These are phyloP conservation scores for Sporormia fimetaria DNA, from an alignment of 495 filamentous ascomycete genomes.

Conservation along the genomic window DNA sequence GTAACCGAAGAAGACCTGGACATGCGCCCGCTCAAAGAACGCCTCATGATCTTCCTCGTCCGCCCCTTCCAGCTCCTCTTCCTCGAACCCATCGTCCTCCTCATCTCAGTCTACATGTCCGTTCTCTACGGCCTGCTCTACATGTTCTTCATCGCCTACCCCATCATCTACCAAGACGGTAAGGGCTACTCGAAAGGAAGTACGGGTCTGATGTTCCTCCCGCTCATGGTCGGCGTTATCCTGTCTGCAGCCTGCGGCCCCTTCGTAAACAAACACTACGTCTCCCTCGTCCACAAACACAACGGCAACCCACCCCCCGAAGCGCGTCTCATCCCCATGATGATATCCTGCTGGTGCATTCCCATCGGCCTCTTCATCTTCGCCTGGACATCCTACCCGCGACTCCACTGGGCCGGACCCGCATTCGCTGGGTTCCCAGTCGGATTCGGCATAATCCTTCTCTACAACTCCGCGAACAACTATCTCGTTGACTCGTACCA, in stretches of 20 bases:
- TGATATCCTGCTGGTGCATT: conserved; percentile 70
- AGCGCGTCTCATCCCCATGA: conserved; percentile 70
- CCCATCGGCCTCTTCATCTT: conserved; percentile 74
- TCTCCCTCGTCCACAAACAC: conserved; percentile 46
- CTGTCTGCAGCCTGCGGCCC: conserved; percentile 54
- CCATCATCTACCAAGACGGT: conserved; percentile 64
- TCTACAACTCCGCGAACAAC: conserved; percentile 79
- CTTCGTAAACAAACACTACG: conserved; percentile 64
- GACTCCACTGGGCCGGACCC: conserved; percentile 58
- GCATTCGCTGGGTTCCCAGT: conserved; percentile 62
- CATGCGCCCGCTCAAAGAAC: conserved; percentile 49
- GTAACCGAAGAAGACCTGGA: conserved; percentile 69
- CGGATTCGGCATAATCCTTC: conserved; percentile 76
- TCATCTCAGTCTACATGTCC: conserved; percentile 67
- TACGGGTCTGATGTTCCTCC: conserved; percentile 76
- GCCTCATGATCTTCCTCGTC: conserved; percentile 54
- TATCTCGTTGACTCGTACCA: conserved; percentile 76
- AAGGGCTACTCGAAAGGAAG: conserved; percentile 61
- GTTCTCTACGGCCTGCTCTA: conserved; percentile 68
- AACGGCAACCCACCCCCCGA: conserved; percentile 64
- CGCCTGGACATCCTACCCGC: conserved; percentile 64
- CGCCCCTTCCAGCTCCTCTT: conserved; percentile 74
- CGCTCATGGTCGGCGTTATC: conserved; percentile 57
- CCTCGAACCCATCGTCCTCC: conserved; percentile 64
- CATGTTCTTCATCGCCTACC: conserved; percentile 71